Base-by-base conservation (phyloP, 2,329 filamentous ascomycete species). In the Sarocladiaceae sp. region DNA sequence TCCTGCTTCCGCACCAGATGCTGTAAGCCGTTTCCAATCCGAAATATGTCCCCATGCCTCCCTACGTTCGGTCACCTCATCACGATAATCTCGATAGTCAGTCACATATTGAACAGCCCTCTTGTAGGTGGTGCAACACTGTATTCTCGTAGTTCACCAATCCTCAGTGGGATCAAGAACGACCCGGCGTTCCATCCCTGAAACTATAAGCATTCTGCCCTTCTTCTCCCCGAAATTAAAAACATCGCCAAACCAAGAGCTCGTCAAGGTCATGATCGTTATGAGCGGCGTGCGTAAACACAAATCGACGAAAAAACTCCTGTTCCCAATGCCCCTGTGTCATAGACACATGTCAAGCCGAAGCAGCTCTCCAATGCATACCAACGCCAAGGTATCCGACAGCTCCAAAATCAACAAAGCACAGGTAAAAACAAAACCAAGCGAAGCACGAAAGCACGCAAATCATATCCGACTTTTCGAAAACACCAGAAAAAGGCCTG, bases 321-420 rank as follows among this genome's bases (percentile, higher is more conserved):
- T 27, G 13, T 24, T 41, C 37, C 37, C 37, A 41, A 41, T 41
- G 37, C 37, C 37, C 9, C 37, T 41, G 23, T 16, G 37, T 24
- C 37, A 24, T 41, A 29, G 20, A 41, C 37, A 41, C 23, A 12
- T 18, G 24, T 29, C 24, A 12, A 11, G 10, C 19, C 10, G 37
- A 41, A 21, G 37, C 37, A 15, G 15, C 23, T 19, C 37, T 29
- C 23, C 24, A 19, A 41, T 41, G 37, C 37, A 27, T 15, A 21
- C 37, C 10, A 41, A 41, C 37, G 37, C 37, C 37, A 19, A 41
- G 37, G 37, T 41, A 41, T 41, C 37, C 37, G 37, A 41, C 23
- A 19, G 37, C 37, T 41, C 37, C 18, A 18, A 41, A 27, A 41
- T 29, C 26, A 41, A 41, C 10, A 3, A 29, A 11, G n/a, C 19